Percentiles rank a stretch among this genome's conserved stretches.
These are phyloP conservation scores for Mollisia scopiformis DNA, from an alignment of 2,329 filamentous ascomycete genomes.

Conservation along the genomic window DNA sequence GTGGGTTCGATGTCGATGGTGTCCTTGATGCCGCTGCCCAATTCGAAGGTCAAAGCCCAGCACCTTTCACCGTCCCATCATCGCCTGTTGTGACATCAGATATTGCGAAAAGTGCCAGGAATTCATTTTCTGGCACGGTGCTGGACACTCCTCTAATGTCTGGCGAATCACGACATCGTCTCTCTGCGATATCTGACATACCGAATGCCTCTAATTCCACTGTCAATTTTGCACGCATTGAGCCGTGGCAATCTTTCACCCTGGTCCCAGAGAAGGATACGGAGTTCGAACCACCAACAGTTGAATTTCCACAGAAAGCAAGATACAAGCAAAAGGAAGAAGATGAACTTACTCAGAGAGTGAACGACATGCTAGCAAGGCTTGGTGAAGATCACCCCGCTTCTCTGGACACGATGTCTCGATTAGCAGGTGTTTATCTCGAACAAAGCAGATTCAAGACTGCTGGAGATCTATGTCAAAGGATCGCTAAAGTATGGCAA, in stretches of 20 bases:
- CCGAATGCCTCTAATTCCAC: too few relatives aligned
- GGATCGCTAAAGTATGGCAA: not conserved
- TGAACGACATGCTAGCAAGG: not conserved
- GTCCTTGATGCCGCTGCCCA: too few relatives aligned
- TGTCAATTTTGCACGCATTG: too few relatives aligned
- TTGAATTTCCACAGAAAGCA: not conserved
- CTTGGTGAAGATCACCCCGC: not conserved
- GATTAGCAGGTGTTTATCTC: not conserved
- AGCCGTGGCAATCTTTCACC: too few relatives aligned
- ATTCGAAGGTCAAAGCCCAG: conserved; percentile 3
- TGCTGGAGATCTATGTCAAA: not conserved
- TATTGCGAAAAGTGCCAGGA: too few relatives aligned
- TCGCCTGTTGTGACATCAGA: not conserved
- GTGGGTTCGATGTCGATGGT: too few relatives aligned
- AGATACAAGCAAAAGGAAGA: conserved; percentile 9
- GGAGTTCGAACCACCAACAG: not conserved
- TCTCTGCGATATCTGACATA: too few relatives aligned
- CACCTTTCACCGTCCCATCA: not conserved
- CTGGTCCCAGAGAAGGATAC: too few relatives aligned
- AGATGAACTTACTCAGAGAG: not conserved
- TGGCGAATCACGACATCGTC: too few relatives aligned
- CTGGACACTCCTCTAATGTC: too few relatives aligned
- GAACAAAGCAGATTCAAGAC: not conserved
- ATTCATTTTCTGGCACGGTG: too few relatives aligned
- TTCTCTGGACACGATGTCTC: not conserved